Percentiles rank a stretch among this genome's conserved stretches.
Conservation (phyloP, 1,284 basidiomycete genomes). For the Agroathelia rolfsii region DNA sequence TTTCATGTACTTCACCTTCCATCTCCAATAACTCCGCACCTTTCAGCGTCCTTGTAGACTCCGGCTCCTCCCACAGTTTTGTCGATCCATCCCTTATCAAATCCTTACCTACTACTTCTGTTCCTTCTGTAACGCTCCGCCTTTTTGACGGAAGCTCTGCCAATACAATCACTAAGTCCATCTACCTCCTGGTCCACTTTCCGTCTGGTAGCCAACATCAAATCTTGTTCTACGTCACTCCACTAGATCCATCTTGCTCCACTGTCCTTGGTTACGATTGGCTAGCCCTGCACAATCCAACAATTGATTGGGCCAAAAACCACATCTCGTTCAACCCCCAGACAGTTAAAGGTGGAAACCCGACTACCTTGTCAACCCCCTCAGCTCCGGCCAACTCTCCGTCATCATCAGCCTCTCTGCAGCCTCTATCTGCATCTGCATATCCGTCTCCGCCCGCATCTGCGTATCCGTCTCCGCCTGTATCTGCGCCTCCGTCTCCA, state of each 20-base stretch:
- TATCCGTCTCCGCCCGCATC: neutral
- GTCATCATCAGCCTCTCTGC: constrained; percentile 9
- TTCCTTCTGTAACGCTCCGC: neutral
- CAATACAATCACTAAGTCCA: neutral
- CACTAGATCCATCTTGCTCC: no score
- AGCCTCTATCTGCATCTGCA: constrained; percentile 12
- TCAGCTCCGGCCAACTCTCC: constrained; percentile 2
- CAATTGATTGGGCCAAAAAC: constrained; percentile 19
- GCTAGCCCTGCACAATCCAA: constrained; percentile 21
- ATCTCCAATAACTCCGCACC: no score
- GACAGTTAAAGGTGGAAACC: constrained; percentile 5
- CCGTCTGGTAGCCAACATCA: neutral
- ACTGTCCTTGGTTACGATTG: constrained; percentile 24
- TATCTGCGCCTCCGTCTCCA: no score
- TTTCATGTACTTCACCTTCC: no score
- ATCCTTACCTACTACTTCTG: no score
- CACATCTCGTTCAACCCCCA: constrained; percentile 9
- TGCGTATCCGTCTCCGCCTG: no score
- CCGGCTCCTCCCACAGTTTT: neutral
- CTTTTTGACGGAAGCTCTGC: constrained; percentile 1
- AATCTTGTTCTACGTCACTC: no score
- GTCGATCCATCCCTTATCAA: neutral
- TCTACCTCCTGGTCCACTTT: neutral
- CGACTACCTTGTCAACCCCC: neutral
- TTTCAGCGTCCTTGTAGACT: no score